These are phyloP conservation scores for Craterostigma plantagineum DNA, from an alignment of 257 asterid species.

Conservation along the genomic window DNA sequence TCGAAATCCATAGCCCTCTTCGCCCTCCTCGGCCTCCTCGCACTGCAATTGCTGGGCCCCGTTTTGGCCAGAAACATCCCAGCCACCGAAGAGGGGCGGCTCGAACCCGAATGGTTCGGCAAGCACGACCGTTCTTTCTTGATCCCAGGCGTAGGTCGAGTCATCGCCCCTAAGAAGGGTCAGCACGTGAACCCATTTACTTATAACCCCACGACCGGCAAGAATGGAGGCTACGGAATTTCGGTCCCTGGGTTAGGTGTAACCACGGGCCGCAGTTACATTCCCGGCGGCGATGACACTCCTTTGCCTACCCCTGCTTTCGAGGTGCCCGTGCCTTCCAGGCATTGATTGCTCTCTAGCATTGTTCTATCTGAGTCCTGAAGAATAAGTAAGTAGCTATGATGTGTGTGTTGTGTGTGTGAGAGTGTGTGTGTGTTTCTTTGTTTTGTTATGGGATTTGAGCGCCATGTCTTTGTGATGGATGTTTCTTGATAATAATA, in stretches of 20 bases:
- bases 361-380: too few species aligned
- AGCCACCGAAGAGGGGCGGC: constrained; percentile 8
- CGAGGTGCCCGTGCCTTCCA: constrained; percentile 34
- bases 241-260: constrained; percentile 19
- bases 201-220: constrained; percentile 55
- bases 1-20: constrained; percentile 8
- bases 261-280: constrained; percentile 10
- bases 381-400: too few species aligned
- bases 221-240: constrained; percentile 23
- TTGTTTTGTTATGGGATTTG: too few species aligned
- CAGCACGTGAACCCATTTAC: constrained; percentile 13
- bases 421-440: too few species aligned
- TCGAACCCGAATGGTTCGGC: constrained; percentile 19
- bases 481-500: too few species aligned
- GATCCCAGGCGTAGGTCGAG: constrained; percentile 56
- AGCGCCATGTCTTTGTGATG: too few species aligned
- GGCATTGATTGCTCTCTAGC: constrained; percentile 3
- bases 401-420: too few species aligned
- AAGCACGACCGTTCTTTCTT: constrained; percentile 36
- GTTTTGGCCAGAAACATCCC: constrained; percentile 25
- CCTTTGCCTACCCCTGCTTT: constrained; percentile 42
- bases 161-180: constrained; percentile 27
- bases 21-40: constrained; percentile 14
- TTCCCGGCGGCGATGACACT: constrained; percentile 76
- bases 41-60: constrained; percentile 9